These are phyloP conservation scores for Ogataea neopini DNA, from an alignment of 805 yeast species.

Conservation along the genomic window DNA sequence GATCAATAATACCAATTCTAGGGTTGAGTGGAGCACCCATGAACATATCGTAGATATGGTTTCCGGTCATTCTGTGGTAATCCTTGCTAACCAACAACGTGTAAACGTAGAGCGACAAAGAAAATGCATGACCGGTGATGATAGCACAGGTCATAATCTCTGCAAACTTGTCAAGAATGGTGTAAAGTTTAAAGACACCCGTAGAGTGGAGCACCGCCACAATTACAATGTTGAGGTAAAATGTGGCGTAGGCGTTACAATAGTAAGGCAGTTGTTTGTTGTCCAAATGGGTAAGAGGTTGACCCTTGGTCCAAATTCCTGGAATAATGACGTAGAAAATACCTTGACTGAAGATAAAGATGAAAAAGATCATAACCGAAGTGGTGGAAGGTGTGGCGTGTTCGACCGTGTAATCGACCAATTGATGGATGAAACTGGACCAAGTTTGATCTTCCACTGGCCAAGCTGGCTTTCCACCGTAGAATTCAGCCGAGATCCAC, in stretches of 20 bases:
- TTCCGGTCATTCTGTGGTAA: conserved; percentile 90
- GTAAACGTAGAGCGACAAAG: conserved; percentile 69
- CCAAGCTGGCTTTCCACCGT: conserved; percentile 69
- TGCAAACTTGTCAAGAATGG: conserved; percentile 80
- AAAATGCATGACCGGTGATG: conserved; percentile 67
- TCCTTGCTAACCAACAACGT: conserved; percentile 67
- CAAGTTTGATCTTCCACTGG: conserved; percentile 61
- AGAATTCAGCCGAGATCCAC: conserved; percentile 89
- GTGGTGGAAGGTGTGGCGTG: conserved; percentile 58
- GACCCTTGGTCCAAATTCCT: conserved; percentile 94
- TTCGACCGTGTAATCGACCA: conserved; percentile 46
- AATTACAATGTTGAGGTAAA: conserved; percentile 65
- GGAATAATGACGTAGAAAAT: conserved; percentile 81
- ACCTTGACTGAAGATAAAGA: conserved; percentile 69
- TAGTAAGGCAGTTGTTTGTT: conserved; percentile 84
- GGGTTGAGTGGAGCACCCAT: conserved; percentile 99
- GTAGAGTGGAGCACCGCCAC: conserved; percentile 68
- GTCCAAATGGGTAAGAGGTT: conserved; percentile 80
- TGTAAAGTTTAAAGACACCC: conserved; percentile 71
- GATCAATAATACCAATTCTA: conserved; percentile 86
- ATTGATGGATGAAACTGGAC: conserved; percentile 46
- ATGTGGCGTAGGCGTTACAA: conserved; percentile 88
- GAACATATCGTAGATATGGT: conserved; percentile 84
- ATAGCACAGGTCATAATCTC: conserved; percentile 93
- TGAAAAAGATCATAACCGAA: conserved; percentile 71